phyloP scores from a whole-genome alignment of 75 land plant genomes.

The Cupressus sempervirens region DNA sequence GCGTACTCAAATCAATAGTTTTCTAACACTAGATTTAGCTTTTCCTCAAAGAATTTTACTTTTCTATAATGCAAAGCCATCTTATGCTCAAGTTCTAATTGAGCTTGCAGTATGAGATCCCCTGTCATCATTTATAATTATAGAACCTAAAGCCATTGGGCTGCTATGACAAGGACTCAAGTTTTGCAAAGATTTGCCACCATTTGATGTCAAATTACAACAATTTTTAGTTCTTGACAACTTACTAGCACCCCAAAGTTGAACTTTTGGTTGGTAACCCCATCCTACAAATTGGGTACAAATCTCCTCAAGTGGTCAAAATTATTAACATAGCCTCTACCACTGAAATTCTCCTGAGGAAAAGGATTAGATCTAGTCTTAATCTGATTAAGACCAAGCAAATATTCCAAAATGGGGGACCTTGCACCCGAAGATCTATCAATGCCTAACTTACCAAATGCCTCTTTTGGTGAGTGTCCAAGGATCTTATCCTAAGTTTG shows the following conservation, averaged over 20 bases:
- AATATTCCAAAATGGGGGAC: conserved; percentile 60
- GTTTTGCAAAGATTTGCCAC: background rate
- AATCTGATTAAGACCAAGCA: conserved; percentile 79
- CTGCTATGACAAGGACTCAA: background rate
- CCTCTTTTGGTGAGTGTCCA: background rate
- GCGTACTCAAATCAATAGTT: too few species aligned
- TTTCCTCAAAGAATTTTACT: too few species aligned
- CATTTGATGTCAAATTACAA: background rate
- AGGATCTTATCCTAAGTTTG: background rate
- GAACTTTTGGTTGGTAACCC: conserved; percentile 20
- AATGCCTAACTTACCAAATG: background rate
- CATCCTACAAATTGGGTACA: conserved; percentile 5
- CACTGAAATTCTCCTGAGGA: conserved; percentile 62
- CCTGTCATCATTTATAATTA: conserved; percentile 16
- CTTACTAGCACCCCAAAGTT: conserved; percentile 44
- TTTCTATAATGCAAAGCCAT: too few species aligned
- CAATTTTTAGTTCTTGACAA: conserved; percentile 19
- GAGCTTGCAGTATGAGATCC: conserved; percentile 17
- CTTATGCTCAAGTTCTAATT: too few species aligned
- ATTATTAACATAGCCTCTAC: conserved; percentile 7
- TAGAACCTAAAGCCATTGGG: background rate
- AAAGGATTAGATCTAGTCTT: conserved; percentile 97
- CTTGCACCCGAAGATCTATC: conserved; percentile 16
- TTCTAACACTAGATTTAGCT: too few species aligned
- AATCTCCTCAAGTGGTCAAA: conserved; percentile 5